phyloP scores from a whole-genome alignment of 768 basidiomycete species.

The Tremella yokohamensis region DNA sequence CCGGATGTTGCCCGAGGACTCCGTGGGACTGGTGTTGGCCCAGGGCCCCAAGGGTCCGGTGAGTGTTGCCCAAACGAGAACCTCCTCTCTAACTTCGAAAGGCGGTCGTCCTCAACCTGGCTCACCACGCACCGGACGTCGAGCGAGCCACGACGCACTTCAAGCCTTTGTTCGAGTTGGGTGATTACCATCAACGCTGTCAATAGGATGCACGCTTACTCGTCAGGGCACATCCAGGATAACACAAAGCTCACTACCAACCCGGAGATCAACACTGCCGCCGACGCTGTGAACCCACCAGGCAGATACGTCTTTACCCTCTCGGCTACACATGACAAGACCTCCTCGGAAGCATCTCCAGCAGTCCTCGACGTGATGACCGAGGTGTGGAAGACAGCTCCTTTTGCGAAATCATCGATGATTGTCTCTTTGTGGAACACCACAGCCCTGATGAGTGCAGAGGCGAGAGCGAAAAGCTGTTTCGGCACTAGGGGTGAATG shows the following conservation, averaged over 20 bases:
- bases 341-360: neutral
- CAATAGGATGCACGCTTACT: neutral
- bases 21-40: neutral
- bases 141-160: slow-evolving; percentile 6
- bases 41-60: neutral
- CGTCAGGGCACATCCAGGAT: slow-evolving; percentile 6
- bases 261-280: neutral
- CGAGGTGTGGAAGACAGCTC: too few relatives aligned
- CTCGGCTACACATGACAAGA: neutral
- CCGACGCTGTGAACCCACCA: neutral
- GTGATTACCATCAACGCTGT: neutral
- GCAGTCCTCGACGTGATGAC: too few relatives aligned
- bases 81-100: neutral
- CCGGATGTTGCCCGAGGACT: neutral
- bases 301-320: neutral
- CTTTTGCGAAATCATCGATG: too few relatives aligned
- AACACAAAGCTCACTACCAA: neutral
- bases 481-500: too few relatives aligned
- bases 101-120: neutral
- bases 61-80: neutral
- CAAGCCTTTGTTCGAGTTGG: slow-evolving; percentile 1
- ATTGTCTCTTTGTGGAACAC: too few relatives aligned
- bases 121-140: neutral
- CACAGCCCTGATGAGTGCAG: too few relatives aligned
- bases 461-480: too few relatives aligned